These are phyloP conservation scores for Strobilomyces confusus DNA, from an alignment of 768 basidiomycete genomes.

Conservation along the genomic window DNA sequence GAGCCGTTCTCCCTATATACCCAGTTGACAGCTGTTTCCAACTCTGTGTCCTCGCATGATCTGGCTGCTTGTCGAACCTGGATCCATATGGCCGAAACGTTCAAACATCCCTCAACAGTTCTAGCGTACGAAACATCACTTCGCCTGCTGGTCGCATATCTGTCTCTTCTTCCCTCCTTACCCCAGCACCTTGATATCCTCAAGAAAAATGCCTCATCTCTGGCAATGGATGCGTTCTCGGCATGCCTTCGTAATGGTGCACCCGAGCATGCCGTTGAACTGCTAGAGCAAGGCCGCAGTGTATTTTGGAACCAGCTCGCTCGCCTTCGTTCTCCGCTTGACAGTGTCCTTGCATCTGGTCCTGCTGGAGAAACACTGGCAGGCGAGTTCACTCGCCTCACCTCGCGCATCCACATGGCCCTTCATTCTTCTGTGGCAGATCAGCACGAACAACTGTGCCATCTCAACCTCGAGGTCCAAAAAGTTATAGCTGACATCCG, in stretches of 20 bases:
- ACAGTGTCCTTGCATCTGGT: neutral
- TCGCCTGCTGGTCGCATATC: neutral
- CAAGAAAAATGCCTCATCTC: neutral
- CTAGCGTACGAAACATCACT: neutral
- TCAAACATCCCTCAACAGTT: neutral
- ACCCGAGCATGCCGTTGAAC: too few species aligned
- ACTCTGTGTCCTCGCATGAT: neutral
- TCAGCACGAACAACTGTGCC: neutral
- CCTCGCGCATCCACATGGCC: neutral
- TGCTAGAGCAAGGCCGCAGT: too few species aligned
- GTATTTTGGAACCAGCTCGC: too few species aligned
- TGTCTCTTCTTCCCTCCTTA: neutral
- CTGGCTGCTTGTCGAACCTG: neutral
- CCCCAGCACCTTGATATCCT: neutral
- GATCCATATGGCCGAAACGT: neutral
- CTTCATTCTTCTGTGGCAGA: neutral
- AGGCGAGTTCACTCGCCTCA: too few species aligned
- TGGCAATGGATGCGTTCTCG: neutral
- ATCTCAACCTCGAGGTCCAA: neutral
- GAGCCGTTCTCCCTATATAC: neutral
- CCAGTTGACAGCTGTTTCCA: neutral
- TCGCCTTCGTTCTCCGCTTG: neutral
- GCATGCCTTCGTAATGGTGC: neutral
- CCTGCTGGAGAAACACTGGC: too few species aligned
- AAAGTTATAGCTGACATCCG: neutral